Percentiles rank a stretch among this genome's conserved stretches.
Conservation (phyloP, 192 early-diverging fungal species). For the Powellomyces hirtus region DNA sequence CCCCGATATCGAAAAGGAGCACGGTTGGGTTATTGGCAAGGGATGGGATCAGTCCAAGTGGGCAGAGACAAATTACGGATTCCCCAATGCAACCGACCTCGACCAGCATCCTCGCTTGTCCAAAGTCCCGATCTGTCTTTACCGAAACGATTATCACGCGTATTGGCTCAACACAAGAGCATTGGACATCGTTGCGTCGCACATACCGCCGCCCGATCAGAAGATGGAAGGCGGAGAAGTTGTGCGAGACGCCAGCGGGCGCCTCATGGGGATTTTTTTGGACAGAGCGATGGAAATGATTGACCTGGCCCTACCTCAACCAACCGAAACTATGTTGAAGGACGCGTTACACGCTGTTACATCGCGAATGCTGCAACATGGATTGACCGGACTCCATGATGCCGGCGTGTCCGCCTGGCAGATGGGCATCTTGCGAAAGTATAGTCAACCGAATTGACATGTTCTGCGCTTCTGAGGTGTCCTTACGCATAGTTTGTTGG, state of each 20-base stretch:
- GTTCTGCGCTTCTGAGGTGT: neutral
- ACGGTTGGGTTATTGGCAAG: slow-evolving; percentile 43
- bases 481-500: too few relatives aligned
- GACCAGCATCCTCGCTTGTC: slow-evolving; percentile 36
- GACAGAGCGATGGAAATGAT: slow-evolving; percentile 55
- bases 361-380: slow-evolving; percentile 32
- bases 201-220: neutral
- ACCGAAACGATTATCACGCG: slow-evolving; percentile 49
- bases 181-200: slow-evolving; percentile 3
- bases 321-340: slow-evolving; percentile 1
- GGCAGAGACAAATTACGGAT: slow-evolving; percentile 18
- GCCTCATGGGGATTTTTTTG: slow-evolving; percentile 48
- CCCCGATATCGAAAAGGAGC: slow-evolving; percentile 18
- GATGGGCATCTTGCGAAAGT: slow-evolving; percentile 41
- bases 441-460: slow-evolving; percentile 6
- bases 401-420: slow-evolving; percentile 36
- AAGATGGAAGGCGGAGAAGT: slow-evolving; percentile 35
- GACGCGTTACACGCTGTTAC: slow-evolving; percentile 36
- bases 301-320: slow-evolving; percentile 18
- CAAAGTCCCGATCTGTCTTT: slow-evolving; percentile 41
- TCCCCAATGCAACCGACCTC: slow-evolving; percentile 32
- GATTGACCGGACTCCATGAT: slow-evolving; percentile 60
- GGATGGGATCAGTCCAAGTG: slow-evolving; percentile 60
- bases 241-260: slow-evolving; percentile 27
- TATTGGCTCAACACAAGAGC: slow-evolving; percentile 46